Conservation (phyloP, 192 early-diverging fungal species). For the Phycomyces blakesleeanus region DNA sequence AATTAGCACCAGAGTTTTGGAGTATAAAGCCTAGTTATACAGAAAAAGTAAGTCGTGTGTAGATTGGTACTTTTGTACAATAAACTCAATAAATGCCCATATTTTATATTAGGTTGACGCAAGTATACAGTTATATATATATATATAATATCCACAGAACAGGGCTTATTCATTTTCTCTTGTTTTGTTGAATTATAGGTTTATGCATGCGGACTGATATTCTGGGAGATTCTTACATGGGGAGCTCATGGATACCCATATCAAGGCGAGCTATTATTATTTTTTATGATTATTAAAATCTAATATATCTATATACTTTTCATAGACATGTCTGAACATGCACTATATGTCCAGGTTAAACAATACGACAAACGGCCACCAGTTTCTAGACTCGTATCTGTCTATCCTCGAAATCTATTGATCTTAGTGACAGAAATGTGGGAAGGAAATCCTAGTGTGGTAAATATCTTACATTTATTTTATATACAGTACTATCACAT, state of each 20-base stretch:
- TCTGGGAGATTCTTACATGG: conserved; percentile 80
- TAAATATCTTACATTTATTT: conserved; percentile 15
- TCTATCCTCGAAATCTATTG: conserved; percentile 57
- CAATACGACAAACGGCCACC: conserved; percentile 60
- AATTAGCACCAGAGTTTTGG: conserved; percentile 73
- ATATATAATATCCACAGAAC: not conserved
- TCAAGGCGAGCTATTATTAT: conserved; percentile 54
- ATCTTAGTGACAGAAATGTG: conserved; percentile 70
- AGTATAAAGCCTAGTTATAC: conserved; percentile 64
- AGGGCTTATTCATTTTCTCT: not conserved
- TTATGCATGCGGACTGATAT: conserved; percentile 73
- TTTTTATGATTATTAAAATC: conserved; percentile 29
- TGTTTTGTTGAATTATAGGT: conserved; percentile 18
- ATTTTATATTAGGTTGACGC: conserved; percentile 17
- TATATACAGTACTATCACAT: not conserved
- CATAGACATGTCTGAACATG: conserved; percentile 27
- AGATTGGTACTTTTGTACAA: conserved; percentile 7
- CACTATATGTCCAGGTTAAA: conserved; percentile 39
- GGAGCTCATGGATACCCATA: conserved; percentile 66
- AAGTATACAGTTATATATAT: not conserved
- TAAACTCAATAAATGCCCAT: not conserved
- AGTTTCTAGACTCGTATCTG: conserved; percentile 44
- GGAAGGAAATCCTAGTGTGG: conserved; percentile 53
- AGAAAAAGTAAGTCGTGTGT: conserved; percentile 56
- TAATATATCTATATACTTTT: no score